Percentiles rank a stretch among this genome's conserved stretches.
These are phyloP conservation scores for Podila minutissima DNA, from an alignment of 192 early-diverging fungal genomes.

Conservation along the genomic window DNA sequence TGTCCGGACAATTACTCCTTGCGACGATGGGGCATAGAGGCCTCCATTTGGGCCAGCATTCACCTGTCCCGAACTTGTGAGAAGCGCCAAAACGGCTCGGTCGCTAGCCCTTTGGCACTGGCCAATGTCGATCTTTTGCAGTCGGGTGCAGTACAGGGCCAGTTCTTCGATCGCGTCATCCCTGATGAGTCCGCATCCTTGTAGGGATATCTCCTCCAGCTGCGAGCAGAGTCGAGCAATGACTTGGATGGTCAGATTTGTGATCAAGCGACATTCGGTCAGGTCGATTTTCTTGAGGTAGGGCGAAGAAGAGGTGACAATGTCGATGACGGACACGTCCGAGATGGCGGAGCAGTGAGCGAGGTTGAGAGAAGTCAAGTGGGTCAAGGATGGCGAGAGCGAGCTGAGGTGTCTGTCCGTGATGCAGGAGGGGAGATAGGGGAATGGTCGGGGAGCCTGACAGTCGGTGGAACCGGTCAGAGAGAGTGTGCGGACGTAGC, in stretches of 20 bases:
- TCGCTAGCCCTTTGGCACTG: constrained; percentile 20
- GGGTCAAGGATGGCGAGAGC: constrained; percentile 14
- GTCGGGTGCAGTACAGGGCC: constrained; percentile 13
- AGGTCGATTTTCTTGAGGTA: constrained; percentile 32
- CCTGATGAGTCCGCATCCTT: constrained; percentile 24
- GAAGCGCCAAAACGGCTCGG: constrained; percentile 13
- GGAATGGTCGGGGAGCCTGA: constrained; percentile 32
- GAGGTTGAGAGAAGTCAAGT: constrained; percentile 26
- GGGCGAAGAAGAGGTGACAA: constrained; percentile 32
- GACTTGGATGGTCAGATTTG: constrained; percentile 33
- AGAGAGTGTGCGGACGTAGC: constrained; percentile 31
- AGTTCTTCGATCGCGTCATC: constrained; percentile 40
- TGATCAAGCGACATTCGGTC: constrained; percentile 32
- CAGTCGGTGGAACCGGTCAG: constrained; percentile 34
- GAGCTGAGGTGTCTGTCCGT: constrained; percentile 22
- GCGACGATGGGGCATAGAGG: background rate
- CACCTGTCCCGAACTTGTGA: constrained; percentile 13
- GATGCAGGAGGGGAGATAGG: constrained; percentile 40
- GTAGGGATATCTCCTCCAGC: constrained; percentile 31
- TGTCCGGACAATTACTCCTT: background rate
- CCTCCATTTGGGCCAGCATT: background rate
- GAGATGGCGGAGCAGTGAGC: constrained; percentile 31
- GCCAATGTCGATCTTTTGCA: constrained; percentile 22
- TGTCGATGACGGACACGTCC: constrained; percentile 29
- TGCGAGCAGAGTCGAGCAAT: constrained; percentile 27